Percentiles rank a stretch among this genome's conserved stretches.
Evolutionary conservation across 2,329 filamentous ascomycete genomes (phyloP).

Genomic region (Ceratocystis alfenasii): DNA sequence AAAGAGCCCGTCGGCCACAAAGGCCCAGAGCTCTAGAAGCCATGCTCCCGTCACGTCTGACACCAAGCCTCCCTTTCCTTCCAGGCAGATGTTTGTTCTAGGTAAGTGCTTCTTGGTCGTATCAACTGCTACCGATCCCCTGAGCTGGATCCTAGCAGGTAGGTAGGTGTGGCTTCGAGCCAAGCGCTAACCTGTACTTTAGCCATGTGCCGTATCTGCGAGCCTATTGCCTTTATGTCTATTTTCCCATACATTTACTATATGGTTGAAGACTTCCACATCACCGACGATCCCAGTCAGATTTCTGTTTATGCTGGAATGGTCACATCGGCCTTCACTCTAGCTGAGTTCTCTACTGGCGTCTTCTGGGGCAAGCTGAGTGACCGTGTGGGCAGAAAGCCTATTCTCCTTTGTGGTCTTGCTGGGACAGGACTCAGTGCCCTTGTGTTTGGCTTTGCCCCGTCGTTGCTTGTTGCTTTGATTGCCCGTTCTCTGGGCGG

Average conservation of each 20-base stretch:
- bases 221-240: conserved; percentile 98
- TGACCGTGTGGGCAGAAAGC: conserved; percentile 84
- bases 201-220: conserved; percentile 92
- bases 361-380: conserved; percentile 89
- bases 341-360: conserved; percentile 87
- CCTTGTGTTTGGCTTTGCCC: conserved; percentile 80
- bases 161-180: conserved; percentile 11
- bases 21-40: neutral
- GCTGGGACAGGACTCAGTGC: conserved; percentile 87
- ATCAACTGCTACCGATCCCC: neutral
- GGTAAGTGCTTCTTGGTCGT: conserved; percentile 29
- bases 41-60: neutral
- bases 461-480: conserved; percentile 68
- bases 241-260: conserved; percentile 98
- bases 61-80: conserved; percentile 30
- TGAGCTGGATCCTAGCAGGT: neutral
- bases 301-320: conserved; percentile 90
- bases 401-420: conserved; percentile 79
- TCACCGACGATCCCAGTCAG: conserved; percentile 63
- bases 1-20: neutral
- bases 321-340: conserved; percentile 91
- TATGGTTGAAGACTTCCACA: conserved; percentile 87
- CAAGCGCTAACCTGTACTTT: conserved; percentile 13
- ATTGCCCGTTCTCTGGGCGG: conserved; percentile 82
- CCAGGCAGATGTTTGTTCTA: conserved; percentile 34